phyloP scores from a whole-genome alignment of 2,329 filamentous ascomycete genomes.

The Arthrobotrys musiformis region DNA sequence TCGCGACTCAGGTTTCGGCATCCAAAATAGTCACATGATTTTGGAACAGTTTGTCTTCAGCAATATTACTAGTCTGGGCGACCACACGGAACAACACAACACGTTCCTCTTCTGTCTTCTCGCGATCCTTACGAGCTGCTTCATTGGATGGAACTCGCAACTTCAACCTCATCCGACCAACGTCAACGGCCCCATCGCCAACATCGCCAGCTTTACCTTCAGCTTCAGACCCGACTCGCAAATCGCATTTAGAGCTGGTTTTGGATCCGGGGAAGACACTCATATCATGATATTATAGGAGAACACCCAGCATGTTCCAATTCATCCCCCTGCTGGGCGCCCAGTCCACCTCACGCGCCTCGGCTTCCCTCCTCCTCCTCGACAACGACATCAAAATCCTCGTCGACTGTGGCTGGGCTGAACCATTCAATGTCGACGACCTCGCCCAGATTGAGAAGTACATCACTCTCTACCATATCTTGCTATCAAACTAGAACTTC shows the following conservation, averaged over 20 bases:
- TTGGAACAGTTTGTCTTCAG: too few relatives aligned
- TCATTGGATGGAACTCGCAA: too few relatives aligned
- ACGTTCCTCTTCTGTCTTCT: not conserved
- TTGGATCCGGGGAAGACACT: not conserved
- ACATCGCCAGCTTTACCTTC: not conserved
- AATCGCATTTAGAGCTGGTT: not conserved
- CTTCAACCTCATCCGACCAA: not conserved
- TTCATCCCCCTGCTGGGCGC: slow-evolving; percentile 93
- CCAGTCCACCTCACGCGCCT: slow-evolving; percentile 84
- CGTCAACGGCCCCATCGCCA: not conserved
- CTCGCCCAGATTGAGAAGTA: slow-evolving; percentile 91
- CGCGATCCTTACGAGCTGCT: not conserved
- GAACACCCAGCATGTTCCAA: slow-evolving; percentile 78
- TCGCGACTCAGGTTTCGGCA: too few relatives aligned
- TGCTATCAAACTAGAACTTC: not conserved
- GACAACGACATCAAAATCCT: slow-evolving; percentile 96
- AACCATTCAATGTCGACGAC: slow-evolving; percentile 83
- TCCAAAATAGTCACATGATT: not conserved
- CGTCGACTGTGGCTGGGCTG: slow-evolving; percentile 95
- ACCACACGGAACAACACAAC: not conserved
- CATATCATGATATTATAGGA: slow-evolving; percentile 21
- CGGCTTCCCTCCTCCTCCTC: slow-evolving; percentile 94
- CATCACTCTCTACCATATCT: slow-evolving; percentile 57
- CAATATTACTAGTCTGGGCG: not conserved
- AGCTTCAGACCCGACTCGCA: too few relatives aligned